phyloP scores from a whole-genome alignment of 805 yeast species.

The Starmerella stigmatis region DNA sequence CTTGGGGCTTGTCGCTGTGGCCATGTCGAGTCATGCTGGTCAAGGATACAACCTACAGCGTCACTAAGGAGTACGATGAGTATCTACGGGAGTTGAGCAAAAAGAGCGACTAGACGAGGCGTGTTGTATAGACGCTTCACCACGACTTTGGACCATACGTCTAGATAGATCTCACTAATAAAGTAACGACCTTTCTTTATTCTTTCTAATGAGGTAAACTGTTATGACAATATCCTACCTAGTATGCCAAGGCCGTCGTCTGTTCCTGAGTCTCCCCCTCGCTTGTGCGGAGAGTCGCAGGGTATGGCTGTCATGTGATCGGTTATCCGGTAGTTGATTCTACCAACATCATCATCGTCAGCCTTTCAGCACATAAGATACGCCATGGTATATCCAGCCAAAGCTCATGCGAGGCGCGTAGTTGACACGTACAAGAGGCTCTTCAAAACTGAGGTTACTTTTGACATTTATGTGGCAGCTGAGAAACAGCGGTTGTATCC shows the following conservation, averaged over 20 bases:
- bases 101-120: not conserved
- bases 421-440: slow-evolving; percentile 30
- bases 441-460: slow-evolving; percentile 24
- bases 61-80: slow-evolving; percentile 27
- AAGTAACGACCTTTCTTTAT: no score
- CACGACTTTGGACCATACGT: no score
- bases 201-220: no score
- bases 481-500: slow-evolving; percentile 42
- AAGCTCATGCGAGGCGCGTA: slow-evolving; percentile 47
- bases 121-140: no score
- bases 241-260: no score
- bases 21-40: slow-evolving; percentile 36
- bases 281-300: no score
- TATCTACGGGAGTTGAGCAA: not conserved
- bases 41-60: slow-evolving; percentile 33
- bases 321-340: no score
- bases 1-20: slow-evolving; percentile 53
- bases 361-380: not conserved
- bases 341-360: no score
- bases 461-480: slow-evolving; percentile 35
- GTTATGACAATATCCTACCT: no score
- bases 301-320: no score
- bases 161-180: no score
- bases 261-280: no score
- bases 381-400: slow-evolving; percentile 65